phyloP scores from a whole-genome alignment of 2,329 filamentous ascomycete genomes.

The Trichoderma asperellum region DNA sequence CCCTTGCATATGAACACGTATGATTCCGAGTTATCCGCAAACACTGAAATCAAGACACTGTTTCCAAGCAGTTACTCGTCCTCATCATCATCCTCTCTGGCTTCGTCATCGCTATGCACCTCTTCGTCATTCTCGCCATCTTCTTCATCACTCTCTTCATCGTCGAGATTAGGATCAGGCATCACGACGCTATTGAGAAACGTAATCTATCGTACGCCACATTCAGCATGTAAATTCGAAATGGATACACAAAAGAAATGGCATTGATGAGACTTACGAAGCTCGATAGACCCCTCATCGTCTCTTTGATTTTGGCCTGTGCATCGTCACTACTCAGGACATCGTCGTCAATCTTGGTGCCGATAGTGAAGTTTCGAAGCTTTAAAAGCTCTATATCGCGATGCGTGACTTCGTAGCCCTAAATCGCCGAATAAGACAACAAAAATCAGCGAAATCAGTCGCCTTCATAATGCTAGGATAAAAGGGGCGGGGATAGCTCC shows the following conservation, averaged over 20 bases:
- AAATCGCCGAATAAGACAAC: conserved; percentile 16
- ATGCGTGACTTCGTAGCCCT: conserved; percentile 78
- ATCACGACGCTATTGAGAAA: conserved; percentile 75
- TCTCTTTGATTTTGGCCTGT: conserved; percentile 65
- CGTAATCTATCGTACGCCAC: conserved; percentile 57
- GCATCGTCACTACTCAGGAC: conserved; percentile 65
- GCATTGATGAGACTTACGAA: conserved; percentile 63
- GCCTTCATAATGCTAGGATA: background rate
- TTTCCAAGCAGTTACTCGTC: background rate
- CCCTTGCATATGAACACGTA: background rate
- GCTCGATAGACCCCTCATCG: conserved; percentile 71
- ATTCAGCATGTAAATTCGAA: background rate
- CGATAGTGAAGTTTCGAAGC: conserved; percentile 77
- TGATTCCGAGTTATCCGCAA: background rate
- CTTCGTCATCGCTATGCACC: conserved; percentile 15
- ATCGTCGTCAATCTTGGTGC: conserved; percentile 66
- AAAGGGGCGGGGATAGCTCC: background rate
- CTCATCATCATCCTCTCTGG: background rate
- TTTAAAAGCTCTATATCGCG: conserved; percentile 79
- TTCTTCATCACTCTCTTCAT: conserved; percentile 47
- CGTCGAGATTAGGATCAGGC: conserved; percentile 62
- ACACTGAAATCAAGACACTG: background rate
- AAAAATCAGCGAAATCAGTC: background rate
- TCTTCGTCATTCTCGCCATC: conserved; percentile 37
- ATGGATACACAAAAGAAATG: background rate